Conservation (phyloP, 2,329 filamentous ascomycete species). For the Phialophora chinensis region DNA sequence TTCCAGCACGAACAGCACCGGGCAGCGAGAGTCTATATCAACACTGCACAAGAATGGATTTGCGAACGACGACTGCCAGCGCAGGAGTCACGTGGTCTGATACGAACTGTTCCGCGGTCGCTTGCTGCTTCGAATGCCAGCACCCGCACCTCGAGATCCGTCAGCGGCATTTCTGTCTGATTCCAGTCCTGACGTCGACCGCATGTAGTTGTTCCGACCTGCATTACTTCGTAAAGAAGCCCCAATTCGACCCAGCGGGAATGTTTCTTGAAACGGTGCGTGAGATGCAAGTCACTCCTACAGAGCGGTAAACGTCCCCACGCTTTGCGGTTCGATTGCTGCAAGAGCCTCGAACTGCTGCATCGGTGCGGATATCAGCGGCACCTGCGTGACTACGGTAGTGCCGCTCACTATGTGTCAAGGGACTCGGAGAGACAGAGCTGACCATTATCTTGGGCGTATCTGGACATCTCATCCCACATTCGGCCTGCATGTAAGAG, state of each 20-base stretch:
- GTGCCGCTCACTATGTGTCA: neutral
- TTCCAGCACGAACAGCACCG: neutral
- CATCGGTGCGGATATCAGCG: conserved; percentile 14
- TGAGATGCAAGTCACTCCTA: neutral
- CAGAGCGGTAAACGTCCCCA: neutral
- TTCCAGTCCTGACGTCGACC: neutral
- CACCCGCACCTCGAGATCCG: neutral
- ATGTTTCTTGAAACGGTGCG: neutral
- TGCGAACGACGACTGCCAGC: neutral
- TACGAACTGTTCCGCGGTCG: neutral
- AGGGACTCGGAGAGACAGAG: neutral
- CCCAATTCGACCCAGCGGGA: neutral
- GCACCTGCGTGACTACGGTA: conserved; percentile 2
- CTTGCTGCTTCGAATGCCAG: neutral
- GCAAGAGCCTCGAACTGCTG: neutral
- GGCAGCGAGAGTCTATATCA: neutral
- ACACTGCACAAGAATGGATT: neutral
- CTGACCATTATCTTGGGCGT: neutral
- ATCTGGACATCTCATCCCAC: neutral
- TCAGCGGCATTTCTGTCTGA: neutral
- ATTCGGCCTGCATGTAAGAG: neutral
- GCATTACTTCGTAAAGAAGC: neutral
- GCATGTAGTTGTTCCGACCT: neutral
- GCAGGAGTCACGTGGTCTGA: neutral
- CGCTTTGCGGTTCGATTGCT: conserved; percentile 1